Base-by-base conservation (phyloP, 1,284 basidiomycete species). In the Phaffia rhodozyma region DNA sequence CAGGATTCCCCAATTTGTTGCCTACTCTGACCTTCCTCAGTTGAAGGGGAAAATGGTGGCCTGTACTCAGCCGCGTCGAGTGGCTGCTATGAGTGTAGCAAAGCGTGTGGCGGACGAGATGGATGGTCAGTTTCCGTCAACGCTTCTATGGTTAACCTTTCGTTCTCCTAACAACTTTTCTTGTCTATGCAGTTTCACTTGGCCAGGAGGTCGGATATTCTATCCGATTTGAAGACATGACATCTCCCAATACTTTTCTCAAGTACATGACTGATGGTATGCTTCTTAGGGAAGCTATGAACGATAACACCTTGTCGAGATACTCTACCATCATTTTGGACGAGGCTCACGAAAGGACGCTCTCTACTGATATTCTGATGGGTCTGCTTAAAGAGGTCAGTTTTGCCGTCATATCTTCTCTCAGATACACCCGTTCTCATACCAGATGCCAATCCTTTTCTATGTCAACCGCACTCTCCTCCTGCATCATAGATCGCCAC, bases 191-290 rank as follows among this genome's bases (percentile, higher is more conserved):
- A 91, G 90, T 97, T 18, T 82, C 86, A 75, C 85, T 97, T 13
- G 91, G 91, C 61, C 86, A 89, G 74, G 85, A 97, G 71, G 94
- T 98, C 68, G 96, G 96, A 68, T 99, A 99, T 77, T 91, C 90
- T 3, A 97, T 97, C 72, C 91, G 96, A 74, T 99, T 99, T 77
- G 94, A 98, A 76, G 94, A 98, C 74, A 91, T 92, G 86, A 97
- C 93, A 13, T 87, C 91, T 68, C 82, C 83, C 0, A 89, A 88
- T 0, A 89, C 85, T 9, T 93, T 96, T 76, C 79, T 97, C 70
- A 93, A 94, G 75, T 97, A 98, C 79, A 97, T 98, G 93, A 98
- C 94, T 16, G 94, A 99, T 70, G 94, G 94, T 83, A 96, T 97
- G 92, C 82, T 92, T 66, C 82, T 96, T 32, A 86, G 93, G 50